phyloP scores from a whole-genome alignment of 108 stramenopile species.

The Skeletonema marinoi region DNA sequence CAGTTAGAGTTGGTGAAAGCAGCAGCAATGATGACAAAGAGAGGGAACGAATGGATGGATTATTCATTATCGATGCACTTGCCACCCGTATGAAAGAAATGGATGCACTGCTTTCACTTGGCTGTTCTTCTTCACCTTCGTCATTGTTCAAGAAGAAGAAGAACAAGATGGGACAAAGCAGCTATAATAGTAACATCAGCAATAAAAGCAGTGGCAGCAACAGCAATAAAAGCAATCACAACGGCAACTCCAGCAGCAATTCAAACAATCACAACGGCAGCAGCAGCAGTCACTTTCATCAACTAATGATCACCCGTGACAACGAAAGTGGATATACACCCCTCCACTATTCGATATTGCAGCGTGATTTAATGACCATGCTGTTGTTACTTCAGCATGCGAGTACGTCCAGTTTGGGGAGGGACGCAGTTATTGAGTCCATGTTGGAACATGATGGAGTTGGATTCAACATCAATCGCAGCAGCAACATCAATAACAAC shows the following conservation, averaged over 20 bases:
- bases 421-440: not conserved
- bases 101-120: not conserved
- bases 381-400: not conserved
- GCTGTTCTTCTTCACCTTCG: no score
- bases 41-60: not conserved
- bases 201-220: not conserved
- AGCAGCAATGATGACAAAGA: not conserved
- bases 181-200: not conserved
- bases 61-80: not conserved
- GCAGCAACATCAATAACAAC: no score
- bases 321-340: constrained; percentile 1
- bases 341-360: not conserved
- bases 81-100: not conserved
- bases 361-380: not conserved
- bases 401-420: not conserved
- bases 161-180: not conserved
- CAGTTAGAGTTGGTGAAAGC: no score
- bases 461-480: not conserved
- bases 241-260: not conserved
- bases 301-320: not conserved
- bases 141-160: no score
- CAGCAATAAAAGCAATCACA: not conserved
- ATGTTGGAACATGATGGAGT: not conserved
- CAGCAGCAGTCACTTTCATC: not conserved
- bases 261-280: not conserved